These are phyloP conservation scores for Pseudopyricularia cyperi DNA, from an alignment of 2,329 filamentous ascomycete species.

Conservation along the genomic window DNA sequence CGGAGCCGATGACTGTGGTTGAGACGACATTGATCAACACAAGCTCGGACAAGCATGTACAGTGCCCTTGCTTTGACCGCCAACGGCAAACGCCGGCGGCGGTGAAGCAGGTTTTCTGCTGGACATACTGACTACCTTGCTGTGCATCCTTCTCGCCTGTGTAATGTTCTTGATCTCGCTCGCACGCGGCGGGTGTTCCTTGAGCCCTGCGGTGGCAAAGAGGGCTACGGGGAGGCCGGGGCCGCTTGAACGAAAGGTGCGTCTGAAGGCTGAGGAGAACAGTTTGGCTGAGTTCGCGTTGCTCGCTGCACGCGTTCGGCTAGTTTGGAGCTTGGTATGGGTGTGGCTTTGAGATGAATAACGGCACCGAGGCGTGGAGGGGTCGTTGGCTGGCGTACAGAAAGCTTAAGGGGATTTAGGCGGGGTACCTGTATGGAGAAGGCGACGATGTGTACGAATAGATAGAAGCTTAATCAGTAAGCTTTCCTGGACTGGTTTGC, in stretches of 20 bases:
- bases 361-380: not conserved
- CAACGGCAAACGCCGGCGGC: not conserved
- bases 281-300: constrained; percentile 47
- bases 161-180: constrained; percentile 23
- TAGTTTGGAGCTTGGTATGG: not conserved
- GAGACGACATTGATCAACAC: not conserved
- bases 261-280: constrained; percentile 75
- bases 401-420: too few relatives aligned
- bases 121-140: constrained; percentile 73
- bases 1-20: constrained; percentile 66
- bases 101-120: not conserved
- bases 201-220: constrained; percentile 50
- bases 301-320: not conserved
- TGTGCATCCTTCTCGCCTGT: constrained; percentile 61
- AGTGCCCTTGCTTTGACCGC: not conserved
- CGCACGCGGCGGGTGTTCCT: constrained; percentile 25
- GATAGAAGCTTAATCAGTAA: too few relatives aligned
- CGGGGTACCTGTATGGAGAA: too few relatives aligned
- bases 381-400: not conserved
- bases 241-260: constrained; percentile 63
- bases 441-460: too few relatives aligned
- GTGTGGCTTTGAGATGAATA: not conserved
- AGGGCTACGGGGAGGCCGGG: constrained; percentile 62
- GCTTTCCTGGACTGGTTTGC: too few relatives aligned
- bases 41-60: not conserved